Evolutionary conservation across 2,329 filamentous ascomycete genomes (phyloP), one percentile per base, ranked within the genome.

Genomic region (Clarireedia homoeocarpa): DNA sequence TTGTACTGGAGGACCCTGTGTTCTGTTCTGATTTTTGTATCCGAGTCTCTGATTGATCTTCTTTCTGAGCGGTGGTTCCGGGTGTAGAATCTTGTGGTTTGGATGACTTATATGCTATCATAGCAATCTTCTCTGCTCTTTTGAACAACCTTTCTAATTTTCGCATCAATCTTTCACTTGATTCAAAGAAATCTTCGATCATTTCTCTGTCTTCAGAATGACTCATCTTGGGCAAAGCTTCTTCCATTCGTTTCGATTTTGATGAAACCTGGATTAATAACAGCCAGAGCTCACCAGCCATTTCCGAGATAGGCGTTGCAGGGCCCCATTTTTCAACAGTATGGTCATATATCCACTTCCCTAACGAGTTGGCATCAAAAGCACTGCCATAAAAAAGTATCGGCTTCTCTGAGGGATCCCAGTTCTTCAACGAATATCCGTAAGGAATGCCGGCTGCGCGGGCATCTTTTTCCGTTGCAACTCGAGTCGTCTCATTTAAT

Each of bases 301-400:
- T 85, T 63, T 96, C 91, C 53, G 91, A 83, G 68, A 96, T 89
- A 50, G 91, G 89, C 12, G 88, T 89, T 45, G 82, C 81, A 14
- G 90, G 82, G 39, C 89, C 89, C 64, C 94, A 85, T 70, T 87
- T 85, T 75, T 89, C 95, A 61, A 96, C 89, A 20, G 94, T 96
- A 94, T 94, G 97, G 78, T 97, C 94, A 73, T 96, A 99, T 69
- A 99, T 95, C 94, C 94, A 99, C 75, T 96, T 96, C 68, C 94
- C 94, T 27, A 97, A 80, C 26, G 89, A 95, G 80, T 96, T 96
- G 68, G 92, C 89, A 70, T 97, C 94, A 68, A 97, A 97, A 56
- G 97, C 94, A 69, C 89, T 95, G 51, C 94, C 94, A 20, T 97
- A 80, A 24, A 97, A 81, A 69, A 96, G 85, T 70, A 97, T 96